Conservation (phyloP, 805 yeast genomes). For the Teunomyces stri region DNA sequence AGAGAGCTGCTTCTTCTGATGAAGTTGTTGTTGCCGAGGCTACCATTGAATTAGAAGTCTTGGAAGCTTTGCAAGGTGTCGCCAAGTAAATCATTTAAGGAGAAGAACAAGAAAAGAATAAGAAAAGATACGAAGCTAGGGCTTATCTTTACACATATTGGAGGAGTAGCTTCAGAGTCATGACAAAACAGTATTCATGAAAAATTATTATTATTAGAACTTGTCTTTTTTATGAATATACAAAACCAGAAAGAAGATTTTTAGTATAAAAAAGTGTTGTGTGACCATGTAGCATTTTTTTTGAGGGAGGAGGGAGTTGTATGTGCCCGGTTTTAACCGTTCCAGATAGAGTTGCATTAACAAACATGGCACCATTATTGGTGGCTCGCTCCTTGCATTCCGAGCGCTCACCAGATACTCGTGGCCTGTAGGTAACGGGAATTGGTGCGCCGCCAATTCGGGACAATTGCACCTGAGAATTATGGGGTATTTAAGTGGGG, state of each 20-base stretch:
- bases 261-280: too few species aligned
- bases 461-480: background rate
- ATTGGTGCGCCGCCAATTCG: background rate
- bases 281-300: too few species aligned
- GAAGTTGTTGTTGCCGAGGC: conserved; percentile 93
- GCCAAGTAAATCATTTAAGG: conserved; percentile 50
- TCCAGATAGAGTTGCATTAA: background rate
- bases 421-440: background rate
- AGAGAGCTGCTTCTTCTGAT: conserved; percentile 80
- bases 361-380: background rate
- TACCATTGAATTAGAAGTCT: conserved; percentile 89
- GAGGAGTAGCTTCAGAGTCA: too few species aligned
- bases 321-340: background rate
- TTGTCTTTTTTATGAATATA: too few species aligned
- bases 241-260: too few species aligned
- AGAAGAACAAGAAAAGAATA: background rate
- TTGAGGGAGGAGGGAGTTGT: too few species aligned
- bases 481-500: background rate
- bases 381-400: background rate
- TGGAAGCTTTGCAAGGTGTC: conserved; percentile 86
- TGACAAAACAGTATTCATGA: too few species aligned
- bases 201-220: too few species aligned
- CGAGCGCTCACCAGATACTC: background rate
- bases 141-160: background rate
- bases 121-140: background rate